A percentile compares a stretch with the other conserved stretches of the same genome.
phyloP scores from a whole-genome alignment of 495 filamentous ascomycete species.

The Podospora comata region DNA sequence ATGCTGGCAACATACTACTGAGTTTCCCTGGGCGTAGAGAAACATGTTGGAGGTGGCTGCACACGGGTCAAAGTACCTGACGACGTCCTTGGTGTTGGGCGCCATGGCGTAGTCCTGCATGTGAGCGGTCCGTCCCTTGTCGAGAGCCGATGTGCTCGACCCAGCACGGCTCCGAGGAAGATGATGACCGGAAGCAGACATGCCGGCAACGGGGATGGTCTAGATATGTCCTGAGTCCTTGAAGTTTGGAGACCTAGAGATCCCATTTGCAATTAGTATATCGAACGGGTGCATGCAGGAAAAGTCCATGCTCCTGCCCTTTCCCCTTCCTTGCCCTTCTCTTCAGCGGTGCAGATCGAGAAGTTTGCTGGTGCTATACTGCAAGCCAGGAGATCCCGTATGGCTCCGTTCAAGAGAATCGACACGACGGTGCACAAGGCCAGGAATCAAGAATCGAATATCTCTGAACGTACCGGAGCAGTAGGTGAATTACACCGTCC shows the following conservation, averaged over 20 bases:
- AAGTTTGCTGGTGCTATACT: background rate
- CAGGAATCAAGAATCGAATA: slow-evolving; percentile 11
- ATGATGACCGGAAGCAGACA: slow-evolving; percentile 43
- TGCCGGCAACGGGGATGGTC: slow-evolving; percentile 28
- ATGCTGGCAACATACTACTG: slow-evolving; percentile 79
- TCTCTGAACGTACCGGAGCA: slow-evolving; percentile 32
- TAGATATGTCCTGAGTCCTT: slow-evolving; percentile 29
- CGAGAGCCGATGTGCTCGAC: slow-evolving; percentile 51
- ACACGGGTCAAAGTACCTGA: slow-evolving; percentile 72
- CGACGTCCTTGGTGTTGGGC: slow-evolving; percentile 48
- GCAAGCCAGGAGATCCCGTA: slow-evolving; percentile 2
- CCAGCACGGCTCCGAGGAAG: slow-evolving; percentile 57
- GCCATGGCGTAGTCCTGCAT: slow-evolving; percentile 48
- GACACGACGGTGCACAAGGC: slow-evolving; percentile 9
- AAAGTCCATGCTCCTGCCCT: background rate
- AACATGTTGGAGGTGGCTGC: slow-evolving; percentile 85
- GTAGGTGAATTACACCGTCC: slow-evolving; percentile 26
- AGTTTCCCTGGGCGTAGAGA: slow-evolving; percentile 76
- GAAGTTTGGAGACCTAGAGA: slow-evolving; percentile 22
- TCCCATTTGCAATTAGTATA: slow-evolving; percentile 17
- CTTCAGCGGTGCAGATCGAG: background rate
- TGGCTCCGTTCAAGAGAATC: background rate
- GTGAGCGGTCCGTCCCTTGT: slow-evolving; percentile 41
- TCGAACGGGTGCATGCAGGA: slow-evolving; percentile 21
- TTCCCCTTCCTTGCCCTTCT: background rate